phyloP scores from a whole-genome alignment of 2,329 filamentous ascomycete genomes.

The Ophidiomyces ophidiicola region DNA sequence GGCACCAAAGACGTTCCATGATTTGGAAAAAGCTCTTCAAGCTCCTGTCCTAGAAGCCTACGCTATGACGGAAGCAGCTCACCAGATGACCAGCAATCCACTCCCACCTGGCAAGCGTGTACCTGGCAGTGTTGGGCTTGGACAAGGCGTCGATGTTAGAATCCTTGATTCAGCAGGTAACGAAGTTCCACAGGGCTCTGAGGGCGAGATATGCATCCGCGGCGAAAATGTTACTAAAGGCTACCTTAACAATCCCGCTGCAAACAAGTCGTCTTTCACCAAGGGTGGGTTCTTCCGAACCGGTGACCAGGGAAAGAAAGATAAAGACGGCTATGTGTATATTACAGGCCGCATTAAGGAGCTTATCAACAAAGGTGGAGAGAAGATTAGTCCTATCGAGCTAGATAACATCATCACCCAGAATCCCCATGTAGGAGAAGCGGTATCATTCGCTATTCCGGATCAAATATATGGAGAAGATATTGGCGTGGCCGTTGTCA shows the following conservation, averaged over 20 bases:
- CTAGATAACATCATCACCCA: constrained; percentile 70
- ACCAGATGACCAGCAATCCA: constrained; percentile 44
- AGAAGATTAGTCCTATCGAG: constrained; percentile 83
- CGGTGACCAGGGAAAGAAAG: constrained; percentile 71
- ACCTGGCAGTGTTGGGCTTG: constrained; percentile 70
- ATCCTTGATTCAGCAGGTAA: constrained; percentile 61
- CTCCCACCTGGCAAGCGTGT: constrained; percentile 59
- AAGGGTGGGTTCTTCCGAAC: constrained; percentile 73
- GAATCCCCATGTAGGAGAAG: constrained; percentile 60
- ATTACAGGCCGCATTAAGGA: constrained; percentile 92
- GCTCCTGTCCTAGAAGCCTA: constrained; percentile 82
- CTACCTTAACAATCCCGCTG: constrained; percentile 69
- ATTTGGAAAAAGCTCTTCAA: constrained; percentile 61
- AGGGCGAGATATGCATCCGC: constrained; percentile 71
- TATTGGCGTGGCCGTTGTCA: constrained; percentile 61
- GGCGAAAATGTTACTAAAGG: constrained; percentile 76
- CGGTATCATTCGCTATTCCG: constrained; percentile 70
- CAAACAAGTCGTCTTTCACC: constrained; percentile 63
- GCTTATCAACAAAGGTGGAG: constrained; percentile 76
- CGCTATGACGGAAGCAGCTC: constrained; percentile 79
- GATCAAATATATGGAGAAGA: constrained; percentile 78
- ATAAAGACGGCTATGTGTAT: constrained; percentile 67
- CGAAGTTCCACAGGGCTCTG: constrained; percentile 54
- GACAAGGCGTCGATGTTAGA: constrained; percentile 69
- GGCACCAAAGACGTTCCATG: constrained; percentile 67